Evolutionary conservation across 768 basidiomycete genomes (phyloP).

Genomic region (Podaxis carcinomalis): DNA sequence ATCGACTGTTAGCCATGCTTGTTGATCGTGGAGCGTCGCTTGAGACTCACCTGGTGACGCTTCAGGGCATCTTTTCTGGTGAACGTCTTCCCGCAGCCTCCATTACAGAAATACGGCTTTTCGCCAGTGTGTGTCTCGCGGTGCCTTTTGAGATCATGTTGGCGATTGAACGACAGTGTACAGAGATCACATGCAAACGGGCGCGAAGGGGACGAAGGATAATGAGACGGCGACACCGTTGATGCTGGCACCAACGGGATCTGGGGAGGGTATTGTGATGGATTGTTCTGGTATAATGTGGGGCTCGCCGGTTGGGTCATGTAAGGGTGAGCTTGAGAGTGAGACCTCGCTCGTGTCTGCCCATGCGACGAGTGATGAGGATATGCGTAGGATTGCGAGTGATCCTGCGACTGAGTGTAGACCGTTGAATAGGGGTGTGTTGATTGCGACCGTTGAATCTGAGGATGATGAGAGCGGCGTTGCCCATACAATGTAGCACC

Average conservation of each 20-base stretch:
- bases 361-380: conserved; percentile 25
- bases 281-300: conserved; percentile 15
- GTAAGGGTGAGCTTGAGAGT: conserved; percentile 32
- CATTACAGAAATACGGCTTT: conserved; percentile 80
- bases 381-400: conserved; percentile 34
- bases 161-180: conserved; percentile 78
- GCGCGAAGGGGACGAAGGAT: conserved; percentile 54
- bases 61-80: conserved; percentile 85
- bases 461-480: conserved; percentile 15
- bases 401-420: conserved; percentile 34
- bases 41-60: conserved; percentile 66
- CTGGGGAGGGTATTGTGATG: conserved; percentile 28
- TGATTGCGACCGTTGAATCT: conserved; percentile 27
- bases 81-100: conserved; percentile 83
- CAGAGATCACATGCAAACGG: conserved; percentile 72
- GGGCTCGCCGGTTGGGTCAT: conserved; percentile 14
- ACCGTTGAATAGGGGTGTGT: conserved; percentile 26
- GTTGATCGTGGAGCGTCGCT: conserved; percentile 4
- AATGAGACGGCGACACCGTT: conserved; percentile 33
- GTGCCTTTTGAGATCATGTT: conserved; percentile 83
- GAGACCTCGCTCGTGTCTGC: conserved; percentile 35
- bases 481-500: conserved; percentile 2
- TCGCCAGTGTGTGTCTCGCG: conserved; percentile 83
- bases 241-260: conserved; percentile 30
- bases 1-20: conserved; percentile 14